Percentiles rank a stretch among this genome's conserved stretches.
Conservation (phyloP, 495 filamentous ascomycete genomes). For the Hypoxylon rickii region DNA sequence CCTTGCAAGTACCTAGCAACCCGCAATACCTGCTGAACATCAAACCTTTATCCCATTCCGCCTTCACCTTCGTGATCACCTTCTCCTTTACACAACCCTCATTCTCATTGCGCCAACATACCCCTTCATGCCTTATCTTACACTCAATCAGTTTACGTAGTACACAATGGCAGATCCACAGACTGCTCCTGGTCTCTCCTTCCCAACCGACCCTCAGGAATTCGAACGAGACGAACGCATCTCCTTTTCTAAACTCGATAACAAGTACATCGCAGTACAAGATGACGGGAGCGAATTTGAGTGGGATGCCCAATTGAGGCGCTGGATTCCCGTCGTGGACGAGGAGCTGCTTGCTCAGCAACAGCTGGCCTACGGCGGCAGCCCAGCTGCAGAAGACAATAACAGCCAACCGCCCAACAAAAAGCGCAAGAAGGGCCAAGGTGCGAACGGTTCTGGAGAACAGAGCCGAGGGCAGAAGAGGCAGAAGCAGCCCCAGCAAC, state of each 20-base stretch:
- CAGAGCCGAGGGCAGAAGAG: conserved; percentile 34
- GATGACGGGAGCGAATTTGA: conserved; percentile 86
- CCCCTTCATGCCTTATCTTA: background rate
- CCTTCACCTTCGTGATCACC: too few species aligned
- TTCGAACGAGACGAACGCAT: conserved; percentile 85
- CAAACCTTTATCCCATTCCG: too few species aligned
- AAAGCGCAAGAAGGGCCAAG: conserved; percentile 76
- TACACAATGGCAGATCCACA: conserved; percentile 30
- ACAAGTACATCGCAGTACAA: conserved; percentile 81
- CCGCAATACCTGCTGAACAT: background rate
- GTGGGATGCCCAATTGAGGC: conserved; percentile 69
- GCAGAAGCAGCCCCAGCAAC: conserved; percentile 41
- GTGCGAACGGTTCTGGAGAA: conserved; percentile 39
- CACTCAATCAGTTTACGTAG: background rate
- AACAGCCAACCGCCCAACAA: conserved; percentile 48
- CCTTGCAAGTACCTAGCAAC: background rate
- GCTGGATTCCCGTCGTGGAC: conserved; percentile 83
- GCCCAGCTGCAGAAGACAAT: conserved; percentile 52
- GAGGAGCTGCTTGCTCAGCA: conserved; percentile 81
- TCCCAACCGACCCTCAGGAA: conserved; percentile 72
- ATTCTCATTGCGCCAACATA: background rate
- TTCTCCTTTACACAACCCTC: background rate
- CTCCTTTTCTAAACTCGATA: conserved; percentile 78
- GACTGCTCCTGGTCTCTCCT: conserved; percentile 44
- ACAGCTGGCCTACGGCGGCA: conserved; percentile 72